Conservation (phyloP, 345 rosid genomes). For the Erysimum cheiranthoides region DNA sequence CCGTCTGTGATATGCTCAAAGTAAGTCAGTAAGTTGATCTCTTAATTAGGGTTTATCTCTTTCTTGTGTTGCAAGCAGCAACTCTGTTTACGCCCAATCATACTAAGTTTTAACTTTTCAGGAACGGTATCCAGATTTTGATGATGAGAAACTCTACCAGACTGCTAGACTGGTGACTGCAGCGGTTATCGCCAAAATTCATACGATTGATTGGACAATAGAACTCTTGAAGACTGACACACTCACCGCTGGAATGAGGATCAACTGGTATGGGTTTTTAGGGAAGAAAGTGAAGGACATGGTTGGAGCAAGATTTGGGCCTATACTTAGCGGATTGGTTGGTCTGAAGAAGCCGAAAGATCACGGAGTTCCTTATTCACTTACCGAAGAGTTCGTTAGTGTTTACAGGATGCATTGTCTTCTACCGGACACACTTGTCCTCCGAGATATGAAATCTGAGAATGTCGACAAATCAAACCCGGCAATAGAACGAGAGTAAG, state of each 20-base stretch:
- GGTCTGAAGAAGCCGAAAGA: constrained; percentile 75
- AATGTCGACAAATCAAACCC: constrained; percentile 51
- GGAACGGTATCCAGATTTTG: constrained; percentile 60
- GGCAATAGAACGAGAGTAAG: constrained; percentile 58
- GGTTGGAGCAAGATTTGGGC: constrained; percentile 63
- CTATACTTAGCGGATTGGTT: constrained; percentile 68
- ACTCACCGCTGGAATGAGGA: constrained; percentile 72
- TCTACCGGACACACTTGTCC: constrained; percentile 61
- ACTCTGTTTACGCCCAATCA: constrained; percentile 3
- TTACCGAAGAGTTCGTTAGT: constrained; percentile 75
- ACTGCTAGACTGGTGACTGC: constrained; percentile 76
- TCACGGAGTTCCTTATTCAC: constrained; percentile 79
- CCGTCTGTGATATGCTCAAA: constrained; percentile 67
- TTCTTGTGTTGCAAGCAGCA: constrained; percentile 30
- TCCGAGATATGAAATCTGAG: constrained; percentile 58
- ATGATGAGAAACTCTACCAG: constrained; percentile 69
- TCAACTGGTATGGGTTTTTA: constrained; percentile 74
- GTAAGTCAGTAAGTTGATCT: constrained; percentile 41
- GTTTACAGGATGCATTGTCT: constrained; percentile 79
- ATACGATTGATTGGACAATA: constrained; percentile 87
- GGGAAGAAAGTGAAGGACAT: constrained; percentile 74
- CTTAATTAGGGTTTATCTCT: not conserved
- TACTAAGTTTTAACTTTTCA: constrained; percentile 5
- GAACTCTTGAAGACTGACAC: constrained; percentile 76
- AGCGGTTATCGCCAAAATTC: constrained; percentile 83